Evolutionary conservation across 805 yeast species (phyloP).

Genomic region (Pichia eremophila): DNA sequence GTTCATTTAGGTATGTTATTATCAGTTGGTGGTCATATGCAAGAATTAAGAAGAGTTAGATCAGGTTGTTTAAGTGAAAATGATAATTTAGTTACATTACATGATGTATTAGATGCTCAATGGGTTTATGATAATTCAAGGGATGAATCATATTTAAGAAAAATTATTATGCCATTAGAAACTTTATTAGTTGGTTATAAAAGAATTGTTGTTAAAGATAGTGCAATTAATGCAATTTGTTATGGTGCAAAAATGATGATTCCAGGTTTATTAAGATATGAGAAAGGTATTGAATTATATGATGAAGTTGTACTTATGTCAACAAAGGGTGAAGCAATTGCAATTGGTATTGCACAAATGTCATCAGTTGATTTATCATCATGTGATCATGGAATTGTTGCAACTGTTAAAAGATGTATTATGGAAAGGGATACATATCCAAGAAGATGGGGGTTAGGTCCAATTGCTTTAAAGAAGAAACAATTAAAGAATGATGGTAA

Average conservation of each 20-base stretch:
- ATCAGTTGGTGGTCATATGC: slow-evolving; percentile 99
- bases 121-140: slow-evolving; percentile 95
- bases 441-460: slow-evolving; percentile 99
- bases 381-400: slow-evolving; percentile 98
- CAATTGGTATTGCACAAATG: slow-evolving; percentile 98
- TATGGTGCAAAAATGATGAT: slow-evolving; percentile 99
- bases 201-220: slow-evolving; percentile 84
- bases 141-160: slow-evolving; percentile 92
- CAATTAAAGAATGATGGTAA: slow-evolving; percentile 96
- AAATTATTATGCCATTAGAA: slow-evolving; percentile 91
- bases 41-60: slow-evolving; percentile 97
- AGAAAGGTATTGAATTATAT: slow-evolving; percentile 92
- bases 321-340: slow-evolving; percentile 99
- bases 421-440: slow-evolving; percentile 99
- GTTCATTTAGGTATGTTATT: slow-evolving; percentile 97
- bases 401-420: slow-evolving; percentile 97
- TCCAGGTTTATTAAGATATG: slow-evolving; percentile 96
- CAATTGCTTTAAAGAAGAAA: slow-evolving; percentile 97
- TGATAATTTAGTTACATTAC: slow-evolving; percentile 89
- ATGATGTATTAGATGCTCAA: slow-evolving; percentile 97
- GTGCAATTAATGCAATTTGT: slow-evolving; percentile 96
- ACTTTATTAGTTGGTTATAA: slow-evolving; percentile 89
- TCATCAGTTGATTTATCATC: slow-evolving; percentile 92
- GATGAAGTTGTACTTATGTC: slow-evolving; percentile 98
- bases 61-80: slow-evolving; percentile 90